A percentile compares a stretch with the other conserved stretches of the same genome.
Evolutionary conservation across 441 rosid genomes (phyloP).

Genomic region (Croton laevigatus): DNA sequence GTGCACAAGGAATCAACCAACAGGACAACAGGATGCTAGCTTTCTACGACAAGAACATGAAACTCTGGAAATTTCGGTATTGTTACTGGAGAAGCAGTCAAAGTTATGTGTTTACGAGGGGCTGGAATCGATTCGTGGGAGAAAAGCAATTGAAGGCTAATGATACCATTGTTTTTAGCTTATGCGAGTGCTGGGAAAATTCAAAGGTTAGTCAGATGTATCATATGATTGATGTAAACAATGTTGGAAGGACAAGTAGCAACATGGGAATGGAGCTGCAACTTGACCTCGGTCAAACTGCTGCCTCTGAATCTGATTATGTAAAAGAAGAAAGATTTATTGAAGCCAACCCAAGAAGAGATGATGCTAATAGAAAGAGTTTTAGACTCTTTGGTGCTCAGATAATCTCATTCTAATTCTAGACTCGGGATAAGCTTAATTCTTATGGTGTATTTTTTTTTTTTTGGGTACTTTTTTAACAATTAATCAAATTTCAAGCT

Average conservation of each 20-base stretch:
- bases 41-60: conserved; percentile 52
- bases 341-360: background rate
- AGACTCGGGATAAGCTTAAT: too few species aligned
- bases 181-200: conserved; percentile 27
- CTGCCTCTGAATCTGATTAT: background rate
- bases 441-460: too few species aligned
- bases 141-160: conserved; percentile 40
- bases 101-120: conserved; percentile 62
- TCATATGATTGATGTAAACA: conserved; percentile 40
- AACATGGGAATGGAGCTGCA: conserved; percentile 22
- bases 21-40: conserved; percentile 29
- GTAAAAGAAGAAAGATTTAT: background rate
- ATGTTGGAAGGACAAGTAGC: conserved; percentile 1
- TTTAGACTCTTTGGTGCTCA: conserved; percentile 48
- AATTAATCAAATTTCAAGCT: too few species aligned
- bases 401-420: conserved; percentile 22
- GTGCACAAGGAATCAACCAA: conserved; percentile 12
- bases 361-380: conserved; percentile 10
- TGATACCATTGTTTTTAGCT: conserved; percentile 37
- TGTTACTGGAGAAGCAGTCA: conserved; percentile 67
- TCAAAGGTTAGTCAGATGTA: conserved; percentile 20
- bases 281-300: conserved; percentile 16
- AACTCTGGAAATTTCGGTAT: conserved; percentile 56
- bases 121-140: conserved; percentile 58
- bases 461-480: too few species aligned